Base-by-base conservation (phyloP, 2,329 filamentous ascomycete species). In the Colletotrichum sp. region DNA sequence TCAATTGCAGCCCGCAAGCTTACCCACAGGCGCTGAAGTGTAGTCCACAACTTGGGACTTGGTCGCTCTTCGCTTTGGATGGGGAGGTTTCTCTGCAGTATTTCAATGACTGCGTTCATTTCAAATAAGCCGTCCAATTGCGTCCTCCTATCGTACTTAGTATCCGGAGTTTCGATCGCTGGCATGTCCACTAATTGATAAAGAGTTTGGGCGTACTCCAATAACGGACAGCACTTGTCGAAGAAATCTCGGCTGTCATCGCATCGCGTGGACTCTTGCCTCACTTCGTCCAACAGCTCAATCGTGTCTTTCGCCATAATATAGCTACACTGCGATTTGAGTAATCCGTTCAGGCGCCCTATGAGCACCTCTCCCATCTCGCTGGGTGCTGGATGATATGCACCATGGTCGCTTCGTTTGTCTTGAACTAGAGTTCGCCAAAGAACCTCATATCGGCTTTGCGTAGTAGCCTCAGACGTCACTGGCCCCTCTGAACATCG, bases 1-100 rank as follows among this genome's bases (percentile, higher is more conserved):
- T 43, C 38, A 6, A 43, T 43, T 43, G 38, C 9, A 43, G 38
- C 0, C 38, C 38, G 38, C 38, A 43, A 12, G 1, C 38, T 0
- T 43, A 2, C 18, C 38, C 38, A 43, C 18, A 43, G 38, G 1
- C 3, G 1, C 9, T 12, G 18, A 1, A 2, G 38, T n/a, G 12
- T 9, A 6, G 38, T 6, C 38, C 38, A 43, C 9, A n/a, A 0
- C 0, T n/a, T n/a, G 2, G 38, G 38, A 6, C 38, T n/a, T 43
- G 9, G 18, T 3, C 38, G 38, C 9, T 43, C 18, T n/a, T 43
- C 0, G 9, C 18, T 43, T 6, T 43, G 0, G 5, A 43, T 6
- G 1, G 38, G 18, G 9, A 43, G 38, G 0, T 12, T 43, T n/a
- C 18, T 3, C 9, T 43, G 38, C 18, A 43, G 18, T 3, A 43